Evolutionary conservation across 768 basidiomycete species (phyloP), one percentile per base, ranked within the genome.

Genomic region (Leccinum broughii): DNA sequence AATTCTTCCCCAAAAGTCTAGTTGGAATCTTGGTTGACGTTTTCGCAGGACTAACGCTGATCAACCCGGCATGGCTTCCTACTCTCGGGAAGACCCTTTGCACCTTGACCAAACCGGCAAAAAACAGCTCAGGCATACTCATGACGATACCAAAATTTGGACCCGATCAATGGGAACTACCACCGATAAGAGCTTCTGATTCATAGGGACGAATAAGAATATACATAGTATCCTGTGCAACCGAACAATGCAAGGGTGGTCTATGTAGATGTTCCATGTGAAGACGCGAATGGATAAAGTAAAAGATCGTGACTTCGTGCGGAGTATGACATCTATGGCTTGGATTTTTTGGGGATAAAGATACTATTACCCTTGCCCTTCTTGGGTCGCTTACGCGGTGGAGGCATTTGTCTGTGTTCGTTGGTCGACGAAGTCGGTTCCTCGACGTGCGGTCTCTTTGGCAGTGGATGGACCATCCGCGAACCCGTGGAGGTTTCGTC

Each of bases 21-120:
- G 15, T 49, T 35, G 9, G 32, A 37, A 3, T 57, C 20, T 59
- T 22, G 51, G 57, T 48, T 65, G 48, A 62, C 57, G 30, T 2
- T 7, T 5, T 22, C 56, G 4, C 64, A 93, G 94, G 87, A 22
- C 66, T 95, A 24, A 98, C 96, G 0, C 80, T 87, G 35, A 80
- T 98, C 63, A 95, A 98, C 72, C 83, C 93, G 1, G 81, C 84
- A 9, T 99, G 97, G 97, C 76, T 99, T 37, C 80, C 92, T 2
- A 81, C 82, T 0, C 81, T 98, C 8, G 95, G 91, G 10, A 88
- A 84, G 56, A 79, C 88, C 0, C 75, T 98, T 24, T 98, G 95
- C 74, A 89, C 89, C 1, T 97, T 92, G 73, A 94, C 92, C 7
- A 95, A 94, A 74, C 91, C 93, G 1, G 72, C 85, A 26, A 89